phyloP scores from a whole-genome alignment of 108 stramenopile genomes.

The Discostella stelligeroides region DNA sequence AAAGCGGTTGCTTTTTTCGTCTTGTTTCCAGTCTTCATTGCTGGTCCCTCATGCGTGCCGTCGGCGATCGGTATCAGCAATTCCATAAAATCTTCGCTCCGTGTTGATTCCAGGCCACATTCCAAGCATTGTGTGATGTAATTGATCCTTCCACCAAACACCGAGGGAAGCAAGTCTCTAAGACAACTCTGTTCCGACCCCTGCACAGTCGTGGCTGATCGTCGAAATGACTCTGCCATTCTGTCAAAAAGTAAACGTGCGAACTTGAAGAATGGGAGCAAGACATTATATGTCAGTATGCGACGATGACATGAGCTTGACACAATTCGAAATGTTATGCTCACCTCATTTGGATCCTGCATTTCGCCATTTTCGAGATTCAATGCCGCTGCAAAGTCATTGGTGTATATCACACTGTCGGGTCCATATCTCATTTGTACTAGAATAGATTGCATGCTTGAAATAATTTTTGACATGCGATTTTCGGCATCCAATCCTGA shows the following conservation, averaged over 20 bases:
- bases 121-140: conserved; percentile 68
- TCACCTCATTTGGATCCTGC: conserved; percentile 89
- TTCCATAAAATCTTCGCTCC: conserved; percentile 74
- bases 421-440: conserved; percentile 69
- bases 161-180: conserved; percentile 52
- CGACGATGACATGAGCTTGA: not conserved
- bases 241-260: conserved; percentile 79
- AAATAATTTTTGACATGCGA: conserved; percentile 64
- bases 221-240: conserved; percentile 79
- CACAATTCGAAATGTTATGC: conserved; percentile 3
- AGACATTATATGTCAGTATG: conserved; percentile 3
- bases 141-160: conserved; percentile 67
- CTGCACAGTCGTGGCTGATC: conserved; percentile 31
- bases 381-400: conserved; percentile 71
- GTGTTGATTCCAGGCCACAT: conserved; percentile 53
- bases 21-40: conserved; percentile 12
- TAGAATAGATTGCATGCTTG: conserved; percentile 64
- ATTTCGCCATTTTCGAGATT: conserved; percentile 80
- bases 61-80: conserved; percentile 71
- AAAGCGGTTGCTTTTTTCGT: conserved; percentile 1
- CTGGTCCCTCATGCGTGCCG: conserved; percentile 6
- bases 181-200: conserved; percentile 30
- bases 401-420: conserved; percentile 56
- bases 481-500: conserved; percentile 9
- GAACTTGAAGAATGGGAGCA: conserved; percentile 45